Base-by-base conservation (phyloP, 2,329 filamentous ascomycete species). In the Xylariaceae sp. region DNA sequence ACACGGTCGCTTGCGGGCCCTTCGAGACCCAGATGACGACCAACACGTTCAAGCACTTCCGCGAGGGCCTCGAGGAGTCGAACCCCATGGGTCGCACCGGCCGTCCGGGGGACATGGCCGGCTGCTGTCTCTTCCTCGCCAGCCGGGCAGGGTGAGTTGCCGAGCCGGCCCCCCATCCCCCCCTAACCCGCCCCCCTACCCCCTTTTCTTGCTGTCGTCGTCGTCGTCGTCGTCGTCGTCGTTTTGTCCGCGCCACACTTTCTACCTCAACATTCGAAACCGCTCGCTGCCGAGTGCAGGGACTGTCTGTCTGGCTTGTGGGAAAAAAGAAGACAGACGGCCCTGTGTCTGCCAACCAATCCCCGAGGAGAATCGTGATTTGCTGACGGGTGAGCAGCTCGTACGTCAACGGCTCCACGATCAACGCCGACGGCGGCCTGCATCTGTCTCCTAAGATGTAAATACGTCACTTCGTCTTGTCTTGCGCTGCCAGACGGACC, bases 1-100 rank as follows among this genome's bases (percentile, higher is more conserved):
- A 87, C 52, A 75, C 77, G 3, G 59, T 87, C 36, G 82, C 82
- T 5, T 85, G 80, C 50, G 82, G 82, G 3, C 80, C 81, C 3
- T 83, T 82, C 40, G 67, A 77, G 43, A 77, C 68, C 40, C 80
- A 78, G 62, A 26, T 82, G 78, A 80, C 80, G 75, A 68, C 67
- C 36, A 68, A 67, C 14, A 75, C 74, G 37, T 58, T 83, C 39
- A 66, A 75, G 39, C 58, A 64, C 21, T 70, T 69, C 37, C 64
- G 69, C 30, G 70, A 74, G 4, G 55, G 55, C 5, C 78, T 83
- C 44, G 65, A 67, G 37, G 60, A 57, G 0, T 68, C 68, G 3
- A 77, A 82, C 39, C 83, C 83, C 8, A 51, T 86, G 44, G 70
- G 74, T 1, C 62, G 83, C 19, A 82, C 86, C 46, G 83, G 83